A percentile compares a stretch with the other conserved stretches of the same genome.
Evolutionary conservation across 306 rosid species (phyloP).

Genomic region (Pyrus bretschneideri): DNA sequence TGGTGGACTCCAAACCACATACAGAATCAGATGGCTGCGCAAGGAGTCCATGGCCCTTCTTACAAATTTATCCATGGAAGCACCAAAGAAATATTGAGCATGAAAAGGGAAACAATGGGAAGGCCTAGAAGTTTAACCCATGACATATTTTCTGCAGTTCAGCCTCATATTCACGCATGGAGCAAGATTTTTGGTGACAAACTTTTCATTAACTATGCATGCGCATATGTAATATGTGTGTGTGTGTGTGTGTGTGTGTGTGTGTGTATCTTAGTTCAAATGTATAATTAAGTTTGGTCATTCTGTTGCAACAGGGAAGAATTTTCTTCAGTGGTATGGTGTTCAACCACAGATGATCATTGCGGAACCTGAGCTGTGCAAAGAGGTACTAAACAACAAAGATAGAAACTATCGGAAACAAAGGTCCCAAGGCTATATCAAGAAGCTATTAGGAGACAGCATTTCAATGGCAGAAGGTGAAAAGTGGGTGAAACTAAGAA

Average conservation of each 20-base stretch:
- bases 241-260: too few relatives aligned
- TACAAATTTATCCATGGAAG: conserved; percentile 19
- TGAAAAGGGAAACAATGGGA: conserved; percentile 5
- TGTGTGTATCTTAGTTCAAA: neutral
- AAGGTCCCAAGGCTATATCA: neutral
- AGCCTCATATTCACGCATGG: conserved; percentile 21
- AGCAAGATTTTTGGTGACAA: neutral
- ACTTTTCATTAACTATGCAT: neutral
- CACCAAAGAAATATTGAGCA: conserved; percentile 7
- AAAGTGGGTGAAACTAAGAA: conserved; percentile 27
- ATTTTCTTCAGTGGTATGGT: conserved; percentile 24
- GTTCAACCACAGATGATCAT: conserved; percentile 13
- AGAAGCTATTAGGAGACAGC: conserved; percentile 26
- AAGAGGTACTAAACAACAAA: conserved; percentile 21
- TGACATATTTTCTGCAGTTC: conserved; percentile 5
- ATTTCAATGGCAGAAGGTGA: conserved; percentile 22
- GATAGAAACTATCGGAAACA: conserved; percentile 6
- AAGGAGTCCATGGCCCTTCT: conserved; percentile 24
- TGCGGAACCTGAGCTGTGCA: conserved; percentile 24
- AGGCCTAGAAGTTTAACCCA: conserved; percentile 4
- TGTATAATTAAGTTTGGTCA: neutral
- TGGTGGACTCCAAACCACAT: conserved; percentile 32
- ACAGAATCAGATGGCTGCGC: conserved; percentile 1
- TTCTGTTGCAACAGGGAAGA: conserved; percentile 14
- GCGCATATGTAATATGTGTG: too few relatives aligned